Evolutionary conservation across 1,284 basidiomycete species (phyloP).

Genomic region (Sanghuangporus sanghuang): DNA sequence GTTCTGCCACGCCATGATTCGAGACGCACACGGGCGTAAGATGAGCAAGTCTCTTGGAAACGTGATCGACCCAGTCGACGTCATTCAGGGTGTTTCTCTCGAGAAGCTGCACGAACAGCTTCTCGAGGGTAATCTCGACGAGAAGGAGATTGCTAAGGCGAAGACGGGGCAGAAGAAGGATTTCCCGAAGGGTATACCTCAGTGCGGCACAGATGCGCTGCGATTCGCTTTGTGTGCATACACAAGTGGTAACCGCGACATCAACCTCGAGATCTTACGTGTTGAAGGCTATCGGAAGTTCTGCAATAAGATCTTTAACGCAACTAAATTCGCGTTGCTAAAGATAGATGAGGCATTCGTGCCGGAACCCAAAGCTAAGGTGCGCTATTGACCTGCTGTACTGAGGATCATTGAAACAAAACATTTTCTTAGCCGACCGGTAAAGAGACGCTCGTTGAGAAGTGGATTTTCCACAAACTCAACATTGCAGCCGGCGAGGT

Average conservation of each 20-base stretch:
- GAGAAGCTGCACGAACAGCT: constrained; percentile 88
- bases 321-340: constrained; percentile 97
- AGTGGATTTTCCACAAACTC: constrained; percentile 95
- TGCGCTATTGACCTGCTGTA: constrained; percentile 26
- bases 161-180: constrained; percentile 97
- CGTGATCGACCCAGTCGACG: constrained; percentile 96
- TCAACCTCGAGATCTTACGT: constrained; percentile 92
- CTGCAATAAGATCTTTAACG: constrained; percentile 99
- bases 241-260: constrained; percentile 87
- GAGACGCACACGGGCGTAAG: constrained; percentile 97
- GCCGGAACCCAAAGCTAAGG: constrained; percentile 67
- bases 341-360: constrained; percentile 84
- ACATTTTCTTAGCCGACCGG: constrained; percentile 64
- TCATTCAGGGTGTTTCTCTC: constrained; percentile 85
- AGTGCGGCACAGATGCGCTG: constrained; percentile 96
- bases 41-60: constrained; percentile 99
- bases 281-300: constrained; percentile 99
- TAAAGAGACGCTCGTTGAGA: constrained; percentile 87
- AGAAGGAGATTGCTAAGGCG: constrained; percentile 90
- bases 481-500: constrained; percentile 77
- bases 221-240: constrained; percentile 96
- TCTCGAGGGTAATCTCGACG: constrained; percentile 89
- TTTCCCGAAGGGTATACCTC: constrained; percentile 98
- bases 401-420: not conserved
- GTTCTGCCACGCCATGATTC: constrained; percentile 98